Conservation (phyloP, 768 basidiomycete genomes). For the Clathrus columnatus region DNA sequence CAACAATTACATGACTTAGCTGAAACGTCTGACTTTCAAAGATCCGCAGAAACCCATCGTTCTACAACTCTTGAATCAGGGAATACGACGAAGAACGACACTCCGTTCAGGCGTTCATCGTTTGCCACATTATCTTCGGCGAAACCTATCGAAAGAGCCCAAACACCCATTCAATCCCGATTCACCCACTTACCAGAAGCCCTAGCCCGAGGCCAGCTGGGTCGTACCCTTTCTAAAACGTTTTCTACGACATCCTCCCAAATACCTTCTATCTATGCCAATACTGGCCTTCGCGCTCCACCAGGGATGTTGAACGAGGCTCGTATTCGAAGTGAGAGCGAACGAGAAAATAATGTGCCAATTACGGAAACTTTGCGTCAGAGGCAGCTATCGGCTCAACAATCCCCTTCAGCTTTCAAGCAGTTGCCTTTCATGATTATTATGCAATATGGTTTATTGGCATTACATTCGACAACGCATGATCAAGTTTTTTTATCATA, state of each 20-base stretch:
- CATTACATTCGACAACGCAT: conserved; percentile 82
- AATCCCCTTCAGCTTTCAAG: conserved; percentile 56
- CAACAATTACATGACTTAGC: neutral
- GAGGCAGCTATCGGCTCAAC: conserved; percentile 37
- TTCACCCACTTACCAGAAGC: neutral
- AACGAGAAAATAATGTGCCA: conserved; percentile 24
- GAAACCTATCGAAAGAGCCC: neutral
- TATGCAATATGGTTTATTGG: conserved; percentile 82
- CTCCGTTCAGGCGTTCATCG: neutral
- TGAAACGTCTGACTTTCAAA: neutral
- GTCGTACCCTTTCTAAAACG: neutral
- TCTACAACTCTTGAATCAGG: neutral
- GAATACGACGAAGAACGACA: neutral
- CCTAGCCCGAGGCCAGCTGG: no score
- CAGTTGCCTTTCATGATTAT: conserved; percentile 81
- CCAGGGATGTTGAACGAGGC: conserved; percentile 62
- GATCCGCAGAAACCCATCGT: neutral
- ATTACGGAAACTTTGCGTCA: conserved; percentile 21
- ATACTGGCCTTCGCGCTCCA: conserved; percentile 74
- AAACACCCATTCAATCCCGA: neutral
- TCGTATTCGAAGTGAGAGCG: conserved; percentile 44
- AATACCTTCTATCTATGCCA: conserved; percentile 73
- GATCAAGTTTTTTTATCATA: conserved; percentile 90
- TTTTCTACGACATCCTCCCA: conserved; percentile 32
- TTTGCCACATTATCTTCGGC: neutral